Evolutionary conservation across 1,284 basidiomycete genomes (phyloP), one percentile per base, ranked within the genome.

Genomic region (Neolentinus lepideus): DNA sequence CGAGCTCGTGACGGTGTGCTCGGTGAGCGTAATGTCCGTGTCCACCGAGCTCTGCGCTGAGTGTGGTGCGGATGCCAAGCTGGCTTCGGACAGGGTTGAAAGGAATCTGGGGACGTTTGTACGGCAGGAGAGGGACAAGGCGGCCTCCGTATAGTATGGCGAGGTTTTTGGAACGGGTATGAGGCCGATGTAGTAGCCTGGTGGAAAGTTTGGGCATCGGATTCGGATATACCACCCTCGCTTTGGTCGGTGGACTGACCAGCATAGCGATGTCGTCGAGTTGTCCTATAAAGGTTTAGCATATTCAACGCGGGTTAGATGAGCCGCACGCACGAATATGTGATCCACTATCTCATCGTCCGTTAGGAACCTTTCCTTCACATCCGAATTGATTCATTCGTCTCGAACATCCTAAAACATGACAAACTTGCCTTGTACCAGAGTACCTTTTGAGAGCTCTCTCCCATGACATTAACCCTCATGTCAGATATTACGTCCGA

Each of bases 191-290:
- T 78, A 85, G 16, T 80, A 74, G 3, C 80, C 81, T 16, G 79
- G 78, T 1, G 84, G 83, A 59, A 87, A 88, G 4, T 73, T 64
- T 0, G 88, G 87, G 1, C 85, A 73, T 21, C 84, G 78, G 21
- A 91, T 70, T 51, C 84, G 84, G 58, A 91, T 82, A 66, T 90
- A 90, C 88, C 88, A 91, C 24, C 88, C 88, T 33, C 85, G 79
- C 59, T 82, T 79, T 2, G 88, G 88, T 8, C 83, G 79, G 63
- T 90, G 88, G 25, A 90, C 81, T 21, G 79, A 80, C 88, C 88
- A 91, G 55, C 79, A 76, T 4, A 88, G n/a, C 21, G 51, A 8
- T 26, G 51, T 31, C 14, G 51, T 52, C 27, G 51, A 10, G 29
- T 52, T 52, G 27, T 52, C 51, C 51, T 52, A 35, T 21, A 46